phyloP scores from a whole-genome alignment of 148 eudicot genomes.

The Cornus controversa region DNA sequence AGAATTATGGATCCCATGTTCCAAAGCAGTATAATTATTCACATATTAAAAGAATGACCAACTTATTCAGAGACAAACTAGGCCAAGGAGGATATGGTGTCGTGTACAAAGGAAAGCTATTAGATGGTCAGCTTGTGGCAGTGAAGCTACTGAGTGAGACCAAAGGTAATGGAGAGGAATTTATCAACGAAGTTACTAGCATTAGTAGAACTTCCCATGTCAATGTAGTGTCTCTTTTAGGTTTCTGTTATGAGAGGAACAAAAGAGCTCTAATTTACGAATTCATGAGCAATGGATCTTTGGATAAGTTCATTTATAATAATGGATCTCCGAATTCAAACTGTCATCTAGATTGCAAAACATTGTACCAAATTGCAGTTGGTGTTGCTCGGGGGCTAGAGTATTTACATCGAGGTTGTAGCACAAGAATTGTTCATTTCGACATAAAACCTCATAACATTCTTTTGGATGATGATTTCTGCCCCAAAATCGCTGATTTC shows the following conservation, averaged over 20 bases:
- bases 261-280: slow-evolving; percentile 6
- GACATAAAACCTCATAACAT: slow-evolving; percentile 53
- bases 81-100: slow-evolving; percentile 2
- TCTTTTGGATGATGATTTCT: slow-evolving; percentile 20
- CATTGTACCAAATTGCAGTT: slow-evolving; percentile 25
- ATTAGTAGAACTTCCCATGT: slow-evolving; percentile 9
- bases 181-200: slow-evolving; percentile 3
- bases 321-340: neutral
- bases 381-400: slow-evolving; percentile 45
- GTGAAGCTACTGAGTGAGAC: neutral
- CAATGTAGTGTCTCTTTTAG: slow-evolving; percentile 5
- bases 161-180: slow-evolving; percentile 1
- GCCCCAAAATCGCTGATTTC: slow-evolving; percentile 36
- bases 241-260: neutral
- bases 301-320: neutral
- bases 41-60: neutral
- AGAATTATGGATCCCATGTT: neutral
- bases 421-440: slow-evolving; percentile 30
- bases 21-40: neutral
- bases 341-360: slow-evolving; percentile 14
- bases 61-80: neutral
- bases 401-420: slow-evolving; percentile 44
- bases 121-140: neutral
- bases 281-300: neutral
- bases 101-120: slow-evolving; percentile 6